Evolutionary conservation across 257 asterid genomes (phyloP).

Genomic region (Parsonsia alboflavescens): DNA sequence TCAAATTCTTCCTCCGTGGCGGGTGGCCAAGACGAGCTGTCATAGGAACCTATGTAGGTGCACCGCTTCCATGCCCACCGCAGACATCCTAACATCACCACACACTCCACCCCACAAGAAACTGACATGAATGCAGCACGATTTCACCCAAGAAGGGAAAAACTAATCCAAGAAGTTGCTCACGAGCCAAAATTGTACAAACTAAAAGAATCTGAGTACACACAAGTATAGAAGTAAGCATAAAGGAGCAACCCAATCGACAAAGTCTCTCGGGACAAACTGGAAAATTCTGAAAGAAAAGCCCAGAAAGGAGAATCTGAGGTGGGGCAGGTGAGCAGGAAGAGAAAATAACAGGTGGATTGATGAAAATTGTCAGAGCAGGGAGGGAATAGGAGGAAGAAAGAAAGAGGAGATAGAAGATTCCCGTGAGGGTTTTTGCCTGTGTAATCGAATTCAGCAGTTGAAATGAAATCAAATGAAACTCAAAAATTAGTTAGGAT

Average conservation of each 20-base stretch:
- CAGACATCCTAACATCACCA: slow-evolving; percentile 63
- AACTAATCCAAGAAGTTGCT: neutral
- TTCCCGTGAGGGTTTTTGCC: slow-evolving; percentile 6
- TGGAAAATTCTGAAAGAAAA: neutral
- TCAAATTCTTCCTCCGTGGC: slow-evolving; percentile 76
- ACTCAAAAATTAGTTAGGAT: neutral
- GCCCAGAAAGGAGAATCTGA: neutral
- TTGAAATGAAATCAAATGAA: too few species aligned
- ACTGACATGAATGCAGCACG: slow-evolving; percentile 40
- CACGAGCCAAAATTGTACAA: neutral
- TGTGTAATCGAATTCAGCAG: neutral
- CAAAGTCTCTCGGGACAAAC: neutral
- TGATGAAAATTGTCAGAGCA: neutral
- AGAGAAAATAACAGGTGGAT: neutral
- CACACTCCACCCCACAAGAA: slow-evolving; percentile 66
- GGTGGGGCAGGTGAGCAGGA: slow-evolving; percentile 10
- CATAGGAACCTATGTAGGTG: slow-evolving; percentile 86
- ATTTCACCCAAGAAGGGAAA: neutral
- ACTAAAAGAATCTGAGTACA: neutral
- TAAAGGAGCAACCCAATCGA: neutral
- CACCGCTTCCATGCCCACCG: slow-evolving; percentile 99
- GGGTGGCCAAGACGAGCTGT: slow-evolving; percentile 74
- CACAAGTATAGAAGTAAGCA: neutral
- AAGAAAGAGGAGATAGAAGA: neutral
- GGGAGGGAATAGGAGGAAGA: neutral